A percentile compares a stretch with the other conserved stretches of the same genome.
These are phyloP conservation scores for Solanum pennellii DNA, from an alignment of 257 asterid species.

Conservation along the genomic window DNA sequence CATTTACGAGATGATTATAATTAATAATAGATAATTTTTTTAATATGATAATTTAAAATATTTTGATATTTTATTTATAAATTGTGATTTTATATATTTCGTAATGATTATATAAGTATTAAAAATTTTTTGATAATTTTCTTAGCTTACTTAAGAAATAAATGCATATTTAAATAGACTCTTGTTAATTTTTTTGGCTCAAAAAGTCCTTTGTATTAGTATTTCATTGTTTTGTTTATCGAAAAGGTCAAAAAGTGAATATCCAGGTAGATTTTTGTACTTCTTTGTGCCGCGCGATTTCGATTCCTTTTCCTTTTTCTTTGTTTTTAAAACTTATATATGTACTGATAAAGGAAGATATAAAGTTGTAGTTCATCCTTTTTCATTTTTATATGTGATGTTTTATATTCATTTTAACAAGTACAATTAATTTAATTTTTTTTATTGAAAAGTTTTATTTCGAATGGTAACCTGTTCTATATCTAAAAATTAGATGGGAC, in stretches of 20 bases:
- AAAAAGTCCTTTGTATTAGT: neutral
- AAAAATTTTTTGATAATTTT: too few relatives aligned
- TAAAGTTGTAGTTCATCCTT: neutral
- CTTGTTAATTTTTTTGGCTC: neutral
- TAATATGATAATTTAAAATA: too few relatives aligned
- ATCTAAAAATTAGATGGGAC: neutral
- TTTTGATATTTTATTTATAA: accelerated
- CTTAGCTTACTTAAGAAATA: too few relatives aligned
- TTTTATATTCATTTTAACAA: neutral
- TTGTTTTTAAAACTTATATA: neutral
- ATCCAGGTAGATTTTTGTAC: constrained; percentile 1
- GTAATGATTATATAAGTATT: too few relatives aligned
- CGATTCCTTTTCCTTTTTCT: neutral
- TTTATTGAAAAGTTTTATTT: neutral
- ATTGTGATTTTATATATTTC: too few relatives aligned
- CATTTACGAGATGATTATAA: too few relatives aligned
- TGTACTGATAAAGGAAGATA: neutral
- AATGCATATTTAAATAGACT: too few relatives aligned
- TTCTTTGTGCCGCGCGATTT: neutral
- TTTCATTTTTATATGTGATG: neutral
- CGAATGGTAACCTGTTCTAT: neutral
- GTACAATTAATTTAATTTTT: neutral
- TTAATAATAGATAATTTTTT: too few relatives aligned
- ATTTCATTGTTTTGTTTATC: neutral
- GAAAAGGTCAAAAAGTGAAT: constrained; percentile 1